These are phyloP conservation scores for Capillidium rhysosporum DNA, from an alignment of 371 early-diverging fungal species.

Conservation along the genomic window DNA sequence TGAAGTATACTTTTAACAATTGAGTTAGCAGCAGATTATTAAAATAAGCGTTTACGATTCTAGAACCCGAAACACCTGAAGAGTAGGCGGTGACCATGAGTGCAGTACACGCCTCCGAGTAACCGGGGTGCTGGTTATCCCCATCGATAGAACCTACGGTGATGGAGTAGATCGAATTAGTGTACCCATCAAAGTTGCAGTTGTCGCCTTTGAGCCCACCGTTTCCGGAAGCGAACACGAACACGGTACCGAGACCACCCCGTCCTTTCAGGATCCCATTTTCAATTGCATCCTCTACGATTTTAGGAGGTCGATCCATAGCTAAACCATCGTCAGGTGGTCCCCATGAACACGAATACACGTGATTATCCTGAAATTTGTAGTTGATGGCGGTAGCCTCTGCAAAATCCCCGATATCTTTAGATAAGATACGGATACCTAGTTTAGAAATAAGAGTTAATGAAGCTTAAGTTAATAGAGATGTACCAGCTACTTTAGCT, in stretches of 20 bases:
- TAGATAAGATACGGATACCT: conserved; percentile 82
- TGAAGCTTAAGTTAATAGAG: not conserved
- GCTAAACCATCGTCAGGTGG: conserved; percentile 80
- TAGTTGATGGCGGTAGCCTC: conserved; percentile 82
- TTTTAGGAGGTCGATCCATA: conserved; percentile 67
- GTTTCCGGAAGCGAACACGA: conserved; percentile 90
- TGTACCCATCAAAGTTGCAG: conserved; percentile 94
- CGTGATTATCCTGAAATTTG: conserved; percentile 63
- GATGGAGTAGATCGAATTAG: conserved; percentile 86
- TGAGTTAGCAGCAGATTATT: not conserved
- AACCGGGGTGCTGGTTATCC: conserved; percentile 48
- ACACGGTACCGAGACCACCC: conserved; percentile 67
- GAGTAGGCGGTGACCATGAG: conserved; percentile 76
- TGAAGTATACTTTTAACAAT: conserved; percentile 51
- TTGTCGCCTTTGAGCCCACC: conserved; percentile 68
- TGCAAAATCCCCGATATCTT: conserved; percentile 64
- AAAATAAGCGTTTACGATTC: not conserved
- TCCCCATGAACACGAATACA: conserved; percentile 92
- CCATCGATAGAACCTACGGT: conserved; percentile 82
- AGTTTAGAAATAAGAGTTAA: not conserved
- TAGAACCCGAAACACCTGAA: conserved; percentile 13
- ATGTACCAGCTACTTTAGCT: conserved; percentile 60
- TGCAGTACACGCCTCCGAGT: conserved; percentile 82
- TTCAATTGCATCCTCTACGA: conserved; percentile 56
- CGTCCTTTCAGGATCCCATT: conserved; percentile 75